Conservation (phyloP, 1,284 basidiomycete species). For the Salmacisia buchloeana region DNA sequence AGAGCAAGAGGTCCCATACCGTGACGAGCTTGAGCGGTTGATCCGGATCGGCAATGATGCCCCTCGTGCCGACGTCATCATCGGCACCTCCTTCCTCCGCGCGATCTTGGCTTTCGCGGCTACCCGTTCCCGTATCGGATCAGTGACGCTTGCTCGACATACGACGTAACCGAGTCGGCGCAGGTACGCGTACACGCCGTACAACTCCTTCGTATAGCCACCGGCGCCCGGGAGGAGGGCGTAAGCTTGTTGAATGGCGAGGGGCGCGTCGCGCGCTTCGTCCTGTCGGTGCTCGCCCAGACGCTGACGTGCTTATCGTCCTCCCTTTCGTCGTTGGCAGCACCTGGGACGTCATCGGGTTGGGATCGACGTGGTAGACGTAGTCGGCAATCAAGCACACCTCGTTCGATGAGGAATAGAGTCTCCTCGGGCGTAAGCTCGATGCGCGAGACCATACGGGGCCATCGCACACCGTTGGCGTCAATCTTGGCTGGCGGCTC, state of each 20-base stretch:
- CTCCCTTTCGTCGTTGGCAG: too few species aligned
- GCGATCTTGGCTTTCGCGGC: too few species aligned
- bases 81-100: too few species aligned
- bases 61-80: too few species aligned
- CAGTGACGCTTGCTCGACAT: slow-evolving; percentile 58
- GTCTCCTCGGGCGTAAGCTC: slow-evolving; percentile 91
- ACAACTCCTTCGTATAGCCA: slow-evolving; percentile 65
- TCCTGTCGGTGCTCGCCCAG: too few species aligned
- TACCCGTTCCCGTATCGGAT: slow-evolving; percentile 15
- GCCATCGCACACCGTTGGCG: slow-evolving; percentile 1
- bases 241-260: too few species aligned
- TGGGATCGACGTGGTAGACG: slow-evolving; percentile 11
- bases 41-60: too few species aligned
- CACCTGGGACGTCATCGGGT: slow-evolving; percentile 54
- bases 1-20: too few species aligned
- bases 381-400: slow-evolving; percentile 44
- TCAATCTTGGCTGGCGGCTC: slow-evolving; percentile 3
- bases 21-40: too few species aligned
- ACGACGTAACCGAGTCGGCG: slow-evolving; percentile 86
- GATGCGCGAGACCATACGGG: slow-evolving; percentile 20
- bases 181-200: slow-evolving; percentile 87
- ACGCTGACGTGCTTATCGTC: too few species aligned
- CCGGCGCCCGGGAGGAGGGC: too few species aligned
- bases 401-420: slow-evolving; percentile 83
- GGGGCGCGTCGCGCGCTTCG: too few species aligned